Conservation (phyloP, 805 yeast genomes). For the Metschnikowia borealis region DNA sequence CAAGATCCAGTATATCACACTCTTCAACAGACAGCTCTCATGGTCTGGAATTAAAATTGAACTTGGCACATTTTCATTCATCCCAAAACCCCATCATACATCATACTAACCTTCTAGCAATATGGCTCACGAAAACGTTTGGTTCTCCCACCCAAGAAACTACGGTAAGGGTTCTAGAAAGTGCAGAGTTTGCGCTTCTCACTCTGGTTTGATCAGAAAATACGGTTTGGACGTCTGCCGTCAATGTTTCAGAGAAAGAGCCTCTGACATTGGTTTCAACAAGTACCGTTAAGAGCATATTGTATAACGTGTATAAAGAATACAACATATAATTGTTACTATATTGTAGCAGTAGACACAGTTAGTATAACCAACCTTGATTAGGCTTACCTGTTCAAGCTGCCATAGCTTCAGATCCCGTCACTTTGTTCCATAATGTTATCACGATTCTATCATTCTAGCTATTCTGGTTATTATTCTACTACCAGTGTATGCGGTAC, state of each 20-base stretch:
- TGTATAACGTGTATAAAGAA: conserved; percentile 14
- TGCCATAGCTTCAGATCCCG: too few relatives aligned
- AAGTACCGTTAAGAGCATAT: conserved; percentile 78
- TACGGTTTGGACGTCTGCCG: conserved; percentile 99
- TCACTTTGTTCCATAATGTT: too few relatives aligned
- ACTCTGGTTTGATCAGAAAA: conserved; percentile 99
- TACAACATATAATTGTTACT: conserved; percentile 9
- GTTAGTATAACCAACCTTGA: too few relatives aligned
- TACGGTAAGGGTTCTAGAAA: conserved; percentile 99
- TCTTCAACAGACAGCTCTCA: too few relatives aligned
- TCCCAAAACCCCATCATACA: too few relatives aligned
- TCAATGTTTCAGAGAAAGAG: conserved; percentile 99
- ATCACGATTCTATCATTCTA: too few relatives aligned
- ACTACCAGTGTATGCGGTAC: too few relatives aligned
- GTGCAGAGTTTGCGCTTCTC: conserved; percentile 99
- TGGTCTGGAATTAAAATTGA: too few relatives aligned
- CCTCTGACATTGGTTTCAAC: conserved; percentile 98
- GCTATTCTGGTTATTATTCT: too few relatives aligned
- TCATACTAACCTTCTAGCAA: conserved; percentile 47
- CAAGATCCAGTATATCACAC: too few relatives aligned
- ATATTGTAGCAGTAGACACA: background rate
- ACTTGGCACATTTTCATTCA: too few relatives aligned
- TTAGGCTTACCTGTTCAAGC: too few relatives aligned
- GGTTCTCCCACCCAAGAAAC: conserved; percentile 99
- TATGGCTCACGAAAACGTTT: conserved; percentile 99